phyloP scores from a whole-genome alignment of 805 yeast genomes.

The Sugiyamaella qingdaonensis region DNA sequence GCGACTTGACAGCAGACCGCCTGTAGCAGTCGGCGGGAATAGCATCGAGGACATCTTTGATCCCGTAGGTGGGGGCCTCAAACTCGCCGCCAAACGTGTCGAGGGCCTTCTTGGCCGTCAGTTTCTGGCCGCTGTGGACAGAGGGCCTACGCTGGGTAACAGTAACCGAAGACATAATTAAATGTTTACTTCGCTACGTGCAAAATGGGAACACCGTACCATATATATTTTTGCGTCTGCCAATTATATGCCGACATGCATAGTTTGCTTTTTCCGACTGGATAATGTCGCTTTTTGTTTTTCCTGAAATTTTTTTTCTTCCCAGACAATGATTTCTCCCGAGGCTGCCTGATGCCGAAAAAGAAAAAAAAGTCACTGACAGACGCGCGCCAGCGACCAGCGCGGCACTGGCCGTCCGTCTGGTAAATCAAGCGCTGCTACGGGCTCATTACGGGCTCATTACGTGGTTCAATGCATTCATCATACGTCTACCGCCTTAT shows the following conservation, averaged over 20 bases:
- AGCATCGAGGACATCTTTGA: constrained; percentile 66
- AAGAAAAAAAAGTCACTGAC: background rate
- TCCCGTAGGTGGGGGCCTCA: constrained; percentile 69
- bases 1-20: constrained; percentile 50
- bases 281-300: background rate
- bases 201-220: background rate
- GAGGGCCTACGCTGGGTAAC: constrained; percentile 21
- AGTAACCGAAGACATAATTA: constrained; percentile 18
- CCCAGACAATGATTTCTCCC: background rate
- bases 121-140: constrained; percentile 6
- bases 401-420: too few species aligned
- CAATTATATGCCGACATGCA: background rate
- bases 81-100: constrained; percentile 65
- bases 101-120: constrained; percentile 23
- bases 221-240: constrained; percentile 2
- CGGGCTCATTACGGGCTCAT: too few species aligned
- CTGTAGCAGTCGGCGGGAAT: constrained; percentile 75
- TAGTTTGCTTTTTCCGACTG: background rate
- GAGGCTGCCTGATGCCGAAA: background rate
- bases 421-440: too few species aligned
- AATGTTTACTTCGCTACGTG: background rate
- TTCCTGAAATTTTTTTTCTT: background rate
- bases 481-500: too few species aligned
- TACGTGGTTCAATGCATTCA: too few species aligned
- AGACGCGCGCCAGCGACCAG: too few species aligned